Conservation (phyloP, 2,329 filamentous ascomycete genomes). For the Cryphonectria radicalis region DNA sequence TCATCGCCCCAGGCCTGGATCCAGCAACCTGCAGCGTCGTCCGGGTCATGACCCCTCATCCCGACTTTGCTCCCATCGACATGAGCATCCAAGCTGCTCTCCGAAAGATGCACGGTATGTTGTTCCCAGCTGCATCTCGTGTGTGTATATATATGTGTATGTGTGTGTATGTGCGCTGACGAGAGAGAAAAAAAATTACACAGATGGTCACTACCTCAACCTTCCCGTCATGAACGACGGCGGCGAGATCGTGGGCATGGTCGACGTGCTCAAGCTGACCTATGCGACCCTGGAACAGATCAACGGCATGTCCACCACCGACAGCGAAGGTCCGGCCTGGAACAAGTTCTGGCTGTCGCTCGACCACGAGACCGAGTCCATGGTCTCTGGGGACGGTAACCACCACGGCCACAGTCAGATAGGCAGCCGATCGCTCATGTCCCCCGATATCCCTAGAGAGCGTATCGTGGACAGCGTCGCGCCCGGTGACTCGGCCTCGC, state of each 20-base stretch:
- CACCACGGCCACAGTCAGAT: slow-evolving; percentile 68
- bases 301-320: slow-evolving; percentile 88
- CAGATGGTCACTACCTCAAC: slow-evolving; percentile 97
- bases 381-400: slow-evolving; percentile 89
- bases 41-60: slow-evolving; percentile 98
- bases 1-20: slow-evolving; percentile 95
- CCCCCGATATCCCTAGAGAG: slow-evolving; percentile 75
- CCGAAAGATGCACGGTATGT: slow-evolving; percentile 96
- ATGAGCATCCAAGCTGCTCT: slow-evolving; percentile 99
- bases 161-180: slow-evolving; percentile 12
- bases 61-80: slow-evolving; percentile 96
- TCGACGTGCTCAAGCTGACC: slow-evolving; percentile 96
- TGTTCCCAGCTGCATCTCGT: not conserved
- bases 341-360: slow-evolving; percentile 99
- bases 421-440: slow-evolving; percentile 77
- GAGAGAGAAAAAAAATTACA: slow-evolving; percentile 27
- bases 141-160: not conserved
- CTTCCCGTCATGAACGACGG: slow-evolving; percentile 97
- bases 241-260: slow-evolving; percentile 98
- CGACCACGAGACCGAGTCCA: slow-evolving; percentile 91
- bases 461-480: slow-evolving; percentile 80
- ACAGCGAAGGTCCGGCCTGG: slow-evolving; percentile 95
- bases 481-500: slow-evolving; percentile 92
- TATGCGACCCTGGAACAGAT: slow-evolving; percentile 98
- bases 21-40: slow-evolving; percentile 96